These are phyloP conservation scores for Deinandra increscens DNA, from an alignment of 129 eudicot species.

Conservation along the genomic window DNA sequence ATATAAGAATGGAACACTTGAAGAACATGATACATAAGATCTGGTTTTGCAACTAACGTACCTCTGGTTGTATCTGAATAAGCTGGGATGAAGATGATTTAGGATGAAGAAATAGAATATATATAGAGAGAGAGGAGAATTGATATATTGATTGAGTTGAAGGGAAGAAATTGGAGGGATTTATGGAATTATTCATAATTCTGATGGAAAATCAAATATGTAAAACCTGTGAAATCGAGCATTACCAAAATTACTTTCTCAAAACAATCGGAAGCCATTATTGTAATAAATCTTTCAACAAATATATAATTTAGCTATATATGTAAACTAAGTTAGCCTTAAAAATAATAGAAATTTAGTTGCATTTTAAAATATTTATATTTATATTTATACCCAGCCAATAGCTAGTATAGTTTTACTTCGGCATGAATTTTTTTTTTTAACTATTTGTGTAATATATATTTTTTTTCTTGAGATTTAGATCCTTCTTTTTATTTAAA, in stretches of 20 bases:
- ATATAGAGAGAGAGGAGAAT: neutral
- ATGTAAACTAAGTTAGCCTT: no score
- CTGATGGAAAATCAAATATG: constrained; percentile 10
- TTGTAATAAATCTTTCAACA: neutral
- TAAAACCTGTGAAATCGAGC: neutral
- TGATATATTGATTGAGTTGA: neutral
- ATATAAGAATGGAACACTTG: neutral
- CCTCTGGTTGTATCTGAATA: constrained; percentile 29
- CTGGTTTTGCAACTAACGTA: constrained; percentile 28
- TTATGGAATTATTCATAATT: constrained; percentile 19
- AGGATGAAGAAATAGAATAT: neutral
- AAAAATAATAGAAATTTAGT: no score
- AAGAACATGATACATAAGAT: neutral
- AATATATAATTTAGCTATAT: no score
- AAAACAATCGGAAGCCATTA: neutral
- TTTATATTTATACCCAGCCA: no score
- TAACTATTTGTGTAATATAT: no score
- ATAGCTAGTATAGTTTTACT: no score
- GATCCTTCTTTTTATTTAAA: no score
- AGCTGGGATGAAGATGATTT: constrained; percentile 15
- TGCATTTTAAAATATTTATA: no score
- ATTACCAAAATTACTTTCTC: constrained; percentile 11
- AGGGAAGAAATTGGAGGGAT: constrained; percentile 1
- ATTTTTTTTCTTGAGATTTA: no score
- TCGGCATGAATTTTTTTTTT: no score